These are phyloP conservation scores for Cordyceps militaris DNA, from an alignment of 2,329 filamentous ascomycete species.

Conservation along the genomic window DNA sequence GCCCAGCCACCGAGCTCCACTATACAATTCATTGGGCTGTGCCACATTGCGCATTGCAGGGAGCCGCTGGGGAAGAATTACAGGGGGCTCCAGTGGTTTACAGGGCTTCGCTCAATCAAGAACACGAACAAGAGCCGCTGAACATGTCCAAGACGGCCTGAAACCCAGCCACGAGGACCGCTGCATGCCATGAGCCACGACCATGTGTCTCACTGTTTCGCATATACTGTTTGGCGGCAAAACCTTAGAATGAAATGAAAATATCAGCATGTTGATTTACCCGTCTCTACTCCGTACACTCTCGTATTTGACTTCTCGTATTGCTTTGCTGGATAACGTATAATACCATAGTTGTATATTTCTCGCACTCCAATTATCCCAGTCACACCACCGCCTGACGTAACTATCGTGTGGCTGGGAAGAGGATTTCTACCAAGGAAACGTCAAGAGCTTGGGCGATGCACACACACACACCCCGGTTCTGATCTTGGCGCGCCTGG, in stretches of 20 bases:
- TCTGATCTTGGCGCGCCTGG: neutral
- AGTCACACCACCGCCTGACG: too few relatives aligned
- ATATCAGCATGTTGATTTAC: too few relatives aligned
- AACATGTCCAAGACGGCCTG: neutral
- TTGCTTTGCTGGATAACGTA: too few relatives aligned
- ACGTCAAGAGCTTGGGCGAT: neutral
- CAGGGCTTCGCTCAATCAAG: neutral
- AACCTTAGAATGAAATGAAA: too few relatives aligned
- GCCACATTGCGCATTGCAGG: neutral
- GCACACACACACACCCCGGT: neutral
- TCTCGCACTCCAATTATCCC: too few relatives aligned
- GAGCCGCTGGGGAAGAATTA: neutral
- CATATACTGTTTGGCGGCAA: too few relatives aligned
- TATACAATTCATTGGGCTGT: too few relatives aligned
- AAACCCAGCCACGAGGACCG: neutral
- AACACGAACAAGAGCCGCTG: neutral
- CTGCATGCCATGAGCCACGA: neutral
- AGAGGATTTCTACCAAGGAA: neutral
- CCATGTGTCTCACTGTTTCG: neutral
- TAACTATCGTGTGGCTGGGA: constrained; percentile 6
- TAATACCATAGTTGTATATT: too few relatives aligned
- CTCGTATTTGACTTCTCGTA: too few relatives aligned
- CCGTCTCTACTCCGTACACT: too few relatives aligned
- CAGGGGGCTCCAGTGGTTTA: neutral
- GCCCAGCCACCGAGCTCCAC: constrained; percentile 1